Conservation (phyloP, 805 yeast species). For the Candida parachauliodes region DNA sequence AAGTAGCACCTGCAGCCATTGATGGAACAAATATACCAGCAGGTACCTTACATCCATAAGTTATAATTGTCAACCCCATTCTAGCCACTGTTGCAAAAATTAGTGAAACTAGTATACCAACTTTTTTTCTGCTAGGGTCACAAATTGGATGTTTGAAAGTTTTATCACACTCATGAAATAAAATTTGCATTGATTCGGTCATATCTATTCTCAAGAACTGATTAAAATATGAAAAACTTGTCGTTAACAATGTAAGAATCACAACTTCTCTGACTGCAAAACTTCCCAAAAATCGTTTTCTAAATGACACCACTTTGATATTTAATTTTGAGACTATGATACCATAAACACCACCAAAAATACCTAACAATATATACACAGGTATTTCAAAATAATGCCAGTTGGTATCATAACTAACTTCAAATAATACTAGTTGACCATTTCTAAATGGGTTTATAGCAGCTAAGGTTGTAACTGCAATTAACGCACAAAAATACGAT, state of each 20-base stretch:
- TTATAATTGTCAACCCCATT: conserved; percentile 66
- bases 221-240: conserved; percentile 77
- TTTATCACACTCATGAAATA: conserved; percentile 77
- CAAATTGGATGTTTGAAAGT: conserved; percentile 43
- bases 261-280: conserved; percentile 71
- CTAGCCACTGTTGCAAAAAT: conserved; percentile 70
- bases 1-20: conserved; percentile 94
- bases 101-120: conserved; percentile 49
- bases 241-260: conserved; percentile 62
- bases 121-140: conserved; percentile 22
- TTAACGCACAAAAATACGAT: conserved; percentile 83
- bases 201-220: conserved; percentile 79
- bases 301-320: conserved; percentile 68
- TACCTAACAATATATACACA: conserved; percentile 70
- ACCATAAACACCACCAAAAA: conserved; percentile 92
- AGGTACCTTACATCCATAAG: conserved; percentile 92
- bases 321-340: conserved; percentile 72
- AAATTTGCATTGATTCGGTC: conserved; percentile 91
- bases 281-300: conserved; percentile 61
- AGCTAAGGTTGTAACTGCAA: conserved; percentile 80
- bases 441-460: conserved; percentile 87
- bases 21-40: conserved; percentile 98
- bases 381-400: conserved; percentile 90
- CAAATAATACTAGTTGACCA: conserved; percentile 90
- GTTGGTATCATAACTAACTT: conserved; percentile 78